These are phyloP conservation scores for Ascomycota sp. DNA, from an alignment of 2,329 filamentous ascomycete species.

Conservation along the genomic window DNA sequence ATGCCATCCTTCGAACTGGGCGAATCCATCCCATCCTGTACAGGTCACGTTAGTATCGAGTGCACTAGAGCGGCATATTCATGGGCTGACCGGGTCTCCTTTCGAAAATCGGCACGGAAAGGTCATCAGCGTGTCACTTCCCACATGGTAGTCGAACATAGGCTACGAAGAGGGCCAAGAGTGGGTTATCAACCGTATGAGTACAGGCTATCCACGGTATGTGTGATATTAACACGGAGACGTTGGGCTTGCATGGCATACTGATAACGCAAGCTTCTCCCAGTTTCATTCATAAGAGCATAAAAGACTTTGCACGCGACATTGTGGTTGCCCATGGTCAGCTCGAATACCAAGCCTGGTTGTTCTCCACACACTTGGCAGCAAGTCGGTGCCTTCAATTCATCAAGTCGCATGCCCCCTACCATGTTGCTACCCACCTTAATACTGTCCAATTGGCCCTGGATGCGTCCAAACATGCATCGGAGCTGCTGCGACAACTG, in stretches of 20 bases:
- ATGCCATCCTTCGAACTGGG: too few relatives aligned
- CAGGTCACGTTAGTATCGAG: too few relatives aligned
- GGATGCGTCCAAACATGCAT: conserved; percentile 28
- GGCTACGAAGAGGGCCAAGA: conserved; percentile 84
- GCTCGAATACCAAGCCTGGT: conserved; percentile 47
- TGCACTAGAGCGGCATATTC: too few relatives aligned
- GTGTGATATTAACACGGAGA: not conserved
- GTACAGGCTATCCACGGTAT: conserved; percentile 78
- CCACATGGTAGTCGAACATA: conserved; percentile 79
- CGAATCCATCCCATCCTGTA: too few relatives aligned
- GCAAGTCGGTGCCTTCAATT: conserved; percentile 62
- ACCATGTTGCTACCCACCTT: conserved; percentile 26
- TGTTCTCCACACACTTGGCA: conserved; percentile 55
- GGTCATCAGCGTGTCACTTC: conserved; percentile 91
- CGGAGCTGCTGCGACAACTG: conserved; percentile 31
- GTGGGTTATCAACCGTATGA: conserved; percentile 72
- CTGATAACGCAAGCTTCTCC: too few relatives aligned
- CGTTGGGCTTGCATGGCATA: not conserved
- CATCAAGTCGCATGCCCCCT: conserved; percentile 37
- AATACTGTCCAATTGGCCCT: conserved; percentile 43
- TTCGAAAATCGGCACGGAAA: too few relatives aligned
- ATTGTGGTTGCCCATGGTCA: conserved; percentile 45
- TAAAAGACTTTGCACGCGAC: conserved; percentile 49
- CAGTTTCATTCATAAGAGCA: conserved; percentile 75
- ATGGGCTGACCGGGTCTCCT: too few relatives aligned